Base-by-base conservation (phyloP, 1,139 yeast species). In the Petasospora fabianii region DNA sequence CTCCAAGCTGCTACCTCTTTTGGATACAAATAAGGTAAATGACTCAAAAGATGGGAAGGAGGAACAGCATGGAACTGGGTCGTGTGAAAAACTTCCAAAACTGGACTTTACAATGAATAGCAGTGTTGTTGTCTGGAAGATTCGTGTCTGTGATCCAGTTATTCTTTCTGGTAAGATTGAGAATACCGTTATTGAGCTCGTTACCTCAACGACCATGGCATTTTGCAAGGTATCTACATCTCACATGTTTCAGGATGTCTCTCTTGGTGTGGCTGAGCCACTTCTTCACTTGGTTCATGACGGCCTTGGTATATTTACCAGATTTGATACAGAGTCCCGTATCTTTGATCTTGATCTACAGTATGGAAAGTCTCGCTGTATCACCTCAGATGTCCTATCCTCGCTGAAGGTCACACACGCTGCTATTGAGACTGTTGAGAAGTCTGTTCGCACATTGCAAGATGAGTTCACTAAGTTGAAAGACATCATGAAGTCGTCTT, bases 91-190 rank as follows among this genome's bases (percentile, higher is more conserved):
- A 4, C 14, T 27, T 9, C 43, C 46, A 5, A 10, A 16, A 6
- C 11, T 34, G 11, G 27, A 34, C 16, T 15, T 38, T 10, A 11
- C 15, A 9, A 15, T 43, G 14, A 26, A 21, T 6, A 35, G 27
- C 14, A 26, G 41, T 22, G 10, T 11, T 9, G 35, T 41, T 19
- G 38, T 32, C 21, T 44, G 48, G 48, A 35, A 27, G 9, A 5
- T 42, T 12, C 32, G 34, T 5, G 27, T 39, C 3, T 13, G 41
- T 16, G 46, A 44, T 27, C 48, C 46, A 3, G 14, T 42, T 11
- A 9, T 24, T 10, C 11, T 36, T 4, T 13, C 24, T 10, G 47
- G 47, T 6, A 6, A 16, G 12, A 13, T 41, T 7, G 42, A 35
- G 10, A 28, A 30, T 11, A 20, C 28, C 12, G 9, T 13, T 12